Conservation (phyloP, 1,284 basidiomycete species). For the Puccinia horiana region DNA sequence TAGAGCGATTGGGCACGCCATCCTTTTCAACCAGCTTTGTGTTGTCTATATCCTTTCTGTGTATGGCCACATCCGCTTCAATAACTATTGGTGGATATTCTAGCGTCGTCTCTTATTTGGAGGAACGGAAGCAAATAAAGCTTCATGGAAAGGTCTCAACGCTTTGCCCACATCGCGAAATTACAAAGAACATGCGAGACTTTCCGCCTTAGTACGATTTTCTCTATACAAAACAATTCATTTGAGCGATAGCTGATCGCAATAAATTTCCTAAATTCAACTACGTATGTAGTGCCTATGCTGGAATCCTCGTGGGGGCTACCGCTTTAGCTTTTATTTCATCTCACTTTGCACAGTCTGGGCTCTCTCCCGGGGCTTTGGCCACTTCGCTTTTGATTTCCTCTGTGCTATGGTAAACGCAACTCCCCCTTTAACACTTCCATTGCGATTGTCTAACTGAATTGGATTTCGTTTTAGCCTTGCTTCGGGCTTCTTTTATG, state of each 20-base stretch:
- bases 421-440: not conserved
- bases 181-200: conserved; percentile 29
- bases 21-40: conserved; percentile 11
- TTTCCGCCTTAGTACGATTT: conserved; percentile 33
- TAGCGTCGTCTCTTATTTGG: not conserved
- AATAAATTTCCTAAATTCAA: not conserved
- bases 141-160: not conserved
- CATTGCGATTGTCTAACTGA: not conserved
- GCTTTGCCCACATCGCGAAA: conserved; percentile 33
- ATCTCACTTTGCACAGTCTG: conserved; percentile 18
- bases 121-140: conserved; percentile 3
- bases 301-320: conserved; percentile 3
- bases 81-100: conserved; percentile 15
- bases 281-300: conserved; percentile 23
- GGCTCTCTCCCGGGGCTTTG: conserved; percentile 25
- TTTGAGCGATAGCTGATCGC: not conserved
- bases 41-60: conserved; percentile 10
- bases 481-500: conserved; percentile 42
- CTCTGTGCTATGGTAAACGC: conserved; percentile 5
- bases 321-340: conserved; percentile 26
- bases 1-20: conserved; percentile 12
- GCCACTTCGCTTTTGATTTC: conserved; percentile 15
- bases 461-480: not conserved
- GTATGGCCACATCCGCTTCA: conserved; percentile 21
- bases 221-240: not conserved